Base-by-base conservation (phyloP, 768 basidiomycete species). In the Suillus lakei region DNA sequence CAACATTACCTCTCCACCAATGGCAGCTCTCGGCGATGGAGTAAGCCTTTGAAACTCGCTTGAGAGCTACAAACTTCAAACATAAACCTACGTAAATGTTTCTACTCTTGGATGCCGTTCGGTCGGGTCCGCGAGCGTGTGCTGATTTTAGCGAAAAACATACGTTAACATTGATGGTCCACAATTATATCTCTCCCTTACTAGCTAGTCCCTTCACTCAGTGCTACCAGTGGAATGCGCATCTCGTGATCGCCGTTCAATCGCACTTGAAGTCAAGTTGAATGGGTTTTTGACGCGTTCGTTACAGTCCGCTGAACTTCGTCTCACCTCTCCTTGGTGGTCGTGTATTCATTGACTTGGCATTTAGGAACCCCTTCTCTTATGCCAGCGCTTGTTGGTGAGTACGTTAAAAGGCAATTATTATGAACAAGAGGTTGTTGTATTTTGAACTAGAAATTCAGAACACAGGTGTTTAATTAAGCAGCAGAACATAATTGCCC, bases 101-200 rank as follows among this genome's bases (percentile, higher is more conserved):
- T 51, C 15, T 7, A 30, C 16, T 13, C 21, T 12, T 12, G 32
- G 53, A 54, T 32, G 53, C 53, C 53, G 51, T 53, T 32, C 53
- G 34, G 53, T 10, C 56, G 56, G 56, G 38, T 58, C 56, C 58
- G 39, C 18, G 38, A 28, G 26, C 34, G 18, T 38, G 26, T 59
- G 23, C 18, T 12, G 4, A 26, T 36, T 38, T 56, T 38, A 38
- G 38, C 56, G 56, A 13, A 41, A 59, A 39, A 59, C 34, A 41
- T 59, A 59, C 58, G 58, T 59, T 59, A 58, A 23, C 38, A 59
- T 54, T 34, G 21, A 54, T 53, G 16, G 18, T 51, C 50, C 50
- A 51, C 15, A 8, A 28, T 54, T 10, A 7, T 32, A 16, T 26
- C 26, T 51, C 55, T n/a, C 21, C 53, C 51, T 13, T 50, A 50